Evolutionary conservation across 2,329 filamentous ascomycete genomes (phyloP), one percentile per base, ranked within the genome.

Genomic region (Cytospora piceicola): DNA sequence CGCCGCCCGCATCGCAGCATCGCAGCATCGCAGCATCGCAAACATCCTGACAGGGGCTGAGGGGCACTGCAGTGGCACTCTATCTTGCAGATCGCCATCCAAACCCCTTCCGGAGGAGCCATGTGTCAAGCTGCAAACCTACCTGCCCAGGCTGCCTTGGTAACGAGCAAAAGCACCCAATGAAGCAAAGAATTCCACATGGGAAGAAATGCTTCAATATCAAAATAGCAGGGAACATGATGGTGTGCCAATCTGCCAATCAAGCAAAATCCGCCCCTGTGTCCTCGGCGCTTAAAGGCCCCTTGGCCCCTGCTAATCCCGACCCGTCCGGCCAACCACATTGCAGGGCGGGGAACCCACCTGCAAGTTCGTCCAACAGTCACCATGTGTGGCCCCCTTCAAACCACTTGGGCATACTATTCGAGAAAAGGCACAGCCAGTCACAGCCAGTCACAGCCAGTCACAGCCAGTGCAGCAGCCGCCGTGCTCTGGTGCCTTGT

Each of bases 281-380:
- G 20, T 62, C 58, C 56, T 65, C 61, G 65, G 67, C 67, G 67
- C 61, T 65, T 68, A 68, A 54, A 64, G 46, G 46, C 69, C 72
- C 72, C 74, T 68, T 71, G 72, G 68, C 69, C 70, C 73, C 74
- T 76, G 72, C 64, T 61, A 20, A 51, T 46, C 61, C 52, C 42
- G 15, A 32, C 39, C 64, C 67, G 49, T 67, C 67, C 68, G 68
- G 72, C 81, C 81, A 83, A 83, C 78, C 79, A 81, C 71, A 71
- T 61, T 54, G 57, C 71, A 54, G 65, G 63, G 67, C 66, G 63
- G 65, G 68, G 67, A 59, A 63, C 65, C 52, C 64, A 70, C 58
- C 72, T 71, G 72, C 70, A 70, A 58, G 70, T 65, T 70, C 70
- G 73, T 69, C 69, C 70, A 70, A 51, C 61, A 36, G 57, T 61